Evolutionary conservation across 495 filamentous ascomycete species (phyloP).

Genomic region (Bryoglossum gracile): DNA sequence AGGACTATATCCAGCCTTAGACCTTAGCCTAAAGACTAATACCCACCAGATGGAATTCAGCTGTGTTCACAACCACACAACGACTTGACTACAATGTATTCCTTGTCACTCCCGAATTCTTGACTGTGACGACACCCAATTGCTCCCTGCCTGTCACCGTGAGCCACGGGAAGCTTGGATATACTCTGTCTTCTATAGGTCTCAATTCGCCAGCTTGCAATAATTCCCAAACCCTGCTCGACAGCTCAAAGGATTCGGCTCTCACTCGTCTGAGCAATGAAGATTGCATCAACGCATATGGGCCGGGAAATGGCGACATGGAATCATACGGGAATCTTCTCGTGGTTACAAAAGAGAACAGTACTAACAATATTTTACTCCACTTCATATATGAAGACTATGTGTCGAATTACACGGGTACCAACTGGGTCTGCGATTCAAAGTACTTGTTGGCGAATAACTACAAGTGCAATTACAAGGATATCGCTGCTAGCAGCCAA

Average conservation of each 20-base stretch:
- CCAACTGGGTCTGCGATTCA: constrained; percentile 9
- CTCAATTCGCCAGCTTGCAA: not conserved
- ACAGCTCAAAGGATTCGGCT: not conserved
- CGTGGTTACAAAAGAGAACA: not conserved
- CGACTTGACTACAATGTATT: constrained; percentile 31
- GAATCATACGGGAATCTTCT: not conserved
- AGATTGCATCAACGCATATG: constrained; percentile 10
- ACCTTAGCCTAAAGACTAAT: not conserved
- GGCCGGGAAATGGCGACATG: not conserved
- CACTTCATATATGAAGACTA: constrained; percentile 5
- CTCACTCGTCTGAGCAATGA: constrained; percentile 4
- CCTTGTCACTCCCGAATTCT: constrained; percentile 17
- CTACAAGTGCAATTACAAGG: constrained; percentile 8
- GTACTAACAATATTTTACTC: not conserved
- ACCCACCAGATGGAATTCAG: constrained; percentile 26
- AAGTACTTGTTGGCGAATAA: constrained; percentile 3
- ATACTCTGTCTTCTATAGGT: not conserved
- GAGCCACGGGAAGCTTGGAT: not conserved
- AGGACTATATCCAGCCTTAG: not conserved
- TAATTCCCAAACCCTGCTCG: not conserved
- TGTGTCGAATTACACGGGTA: constrained; percentile 6
- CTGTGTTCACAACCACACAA: constrained; percentile 22
- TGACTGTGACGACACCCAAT: not conserved
- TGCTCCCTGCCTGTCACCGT: not conserved
- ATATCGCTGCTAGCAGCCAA: not conserved